Conservation (phyloP, 305 asterid genomes). For the Stenogyne calaminthoides region DNA sequence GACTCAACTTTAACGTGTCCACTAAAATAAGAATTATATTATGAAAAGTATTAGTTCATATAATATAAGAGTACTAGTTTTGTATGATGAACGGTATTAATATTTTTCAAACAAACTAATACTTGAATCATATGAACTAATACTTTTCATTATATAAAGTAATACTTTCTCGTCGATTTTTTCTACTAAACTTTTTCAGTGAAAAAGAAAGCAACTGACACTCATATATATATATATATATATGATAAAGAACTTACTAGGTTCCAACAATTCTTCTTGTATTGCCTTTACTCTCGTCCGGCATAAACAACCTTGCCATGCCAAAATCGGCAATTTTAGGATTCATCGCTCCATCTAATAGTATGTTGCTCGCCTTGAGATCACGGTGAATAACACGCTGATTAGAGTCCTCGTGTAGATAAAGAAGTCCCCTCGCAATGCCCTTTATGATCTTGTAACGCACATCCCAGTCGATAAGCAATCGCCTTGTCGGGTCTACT, state of each 20-base stretch:
- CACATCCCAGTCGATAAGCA: constrained; percentile 33
- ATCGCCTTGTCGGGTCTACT: constrained; percentile 29
- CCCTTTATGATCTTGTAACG: constrained; percentile 39
- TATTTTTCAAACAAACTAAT: no score
- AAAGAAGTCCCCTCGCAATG: constrained; percentile 47
- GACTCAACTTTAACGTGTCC: no score
- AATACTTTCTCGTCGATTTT: no score
- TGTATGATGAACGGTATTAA: no score
- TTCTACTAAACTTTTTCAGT: no score
- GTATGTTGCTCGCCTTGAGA: constrained; percentile 50
- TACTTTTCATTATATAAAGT: no score
- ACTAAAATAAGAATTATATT: no score
- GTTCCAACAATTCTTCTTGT: constrained; percentile 44
- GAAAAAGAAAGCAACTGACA: no score
- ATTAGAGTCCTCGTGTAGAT: constrained; percentile 48
- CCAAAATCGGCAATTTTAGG: constrained; percentile 60
- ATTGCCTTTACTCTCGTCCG: constrained; percentile 34
- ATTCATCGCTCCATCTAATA: constrained; percentile 39
- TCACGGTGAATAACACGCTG: constrained; percentile 47
- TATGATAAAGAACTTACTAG: constrained; percentile 24
- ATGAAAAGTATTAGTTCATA: no score
- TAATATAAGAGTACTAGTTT: no score
- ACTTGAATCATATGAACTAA: no score
- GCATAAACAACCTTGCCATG: constrained; percentile 41
- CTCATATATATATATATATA: not conserved